These are phyloP conservation scores for Crepidotus variabilis DNA, from an alignment of 768 basidiomycete species.

Conservation along the genomic window DNA sequence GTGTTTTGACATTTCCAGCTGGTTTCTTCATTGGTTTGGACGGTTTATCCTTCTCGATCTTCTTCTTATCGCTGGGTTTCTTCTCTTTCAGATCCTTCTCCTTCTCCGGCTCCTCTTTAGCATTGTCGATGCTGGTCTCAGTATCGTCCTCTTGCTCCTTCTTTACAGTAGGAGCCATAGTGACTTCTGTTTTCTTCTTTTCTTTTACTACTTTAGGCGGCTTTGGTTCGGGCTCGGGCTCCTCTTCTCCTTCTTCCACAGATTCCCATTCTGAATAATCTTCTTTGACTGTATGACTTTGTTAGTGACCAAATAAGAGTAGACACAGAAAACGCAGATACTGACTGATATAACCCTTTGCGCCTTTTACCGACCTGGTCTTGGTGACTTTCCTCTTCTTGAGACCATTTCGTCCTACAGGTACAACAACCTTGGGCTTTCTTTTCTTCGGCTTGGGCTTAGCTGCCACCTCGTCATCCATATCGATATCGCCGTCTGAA, in stretches of 20 bases:
- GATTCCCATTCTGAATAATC: constrained; percentile 84
- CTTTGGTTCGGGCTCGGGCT: constrained; percentile 18
- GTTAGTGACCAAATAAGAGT: background rate
- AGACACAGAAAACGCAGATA: constrained; percentile 1
- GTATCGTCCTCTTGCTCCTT: constrained; percentile 19
- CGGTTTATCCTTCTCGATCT: constrained; percentile 5
- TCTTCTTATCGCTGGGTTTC: constrained; percentile 9
- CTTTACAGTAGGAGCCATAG: constrained; percentile 15
- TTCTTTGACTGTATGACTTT: constrained; percentile 50
- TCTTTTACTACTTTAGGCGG: background rate
- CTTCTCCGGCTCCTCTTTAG: background rate
- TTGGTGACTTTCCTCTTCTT: constrained; percentile 69
- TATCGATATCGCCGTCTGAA: constrained; percentile 6
- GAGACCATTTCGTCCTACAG: constrained; percentile 73
- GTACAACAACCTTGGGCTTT: constrained; percentile 62
- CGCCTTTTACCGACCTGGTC: constrained; percentile 50
- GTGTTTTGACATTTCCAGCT: constrained; percentile 20
- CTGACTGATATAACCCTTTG: constrained; percentile 73
- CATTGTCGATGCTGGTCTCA: background rate
- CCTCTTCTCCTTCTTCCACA: constrained; percentile 54
- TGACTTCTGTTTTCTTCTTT: constrained; percentile 19
- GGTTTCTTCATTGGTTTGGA: constrained; percentile 17
- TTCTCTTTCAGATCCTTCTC: constrained; percentile 6
- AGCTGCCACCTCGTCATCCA: constrained; percentile 16
- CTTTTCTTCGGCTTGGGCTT: constrained; percentile 34